Base-by-base conservation (phyloP, 2,329 filamentous ascomycete species). In the Scortechinia acanthostroma region DNA sequence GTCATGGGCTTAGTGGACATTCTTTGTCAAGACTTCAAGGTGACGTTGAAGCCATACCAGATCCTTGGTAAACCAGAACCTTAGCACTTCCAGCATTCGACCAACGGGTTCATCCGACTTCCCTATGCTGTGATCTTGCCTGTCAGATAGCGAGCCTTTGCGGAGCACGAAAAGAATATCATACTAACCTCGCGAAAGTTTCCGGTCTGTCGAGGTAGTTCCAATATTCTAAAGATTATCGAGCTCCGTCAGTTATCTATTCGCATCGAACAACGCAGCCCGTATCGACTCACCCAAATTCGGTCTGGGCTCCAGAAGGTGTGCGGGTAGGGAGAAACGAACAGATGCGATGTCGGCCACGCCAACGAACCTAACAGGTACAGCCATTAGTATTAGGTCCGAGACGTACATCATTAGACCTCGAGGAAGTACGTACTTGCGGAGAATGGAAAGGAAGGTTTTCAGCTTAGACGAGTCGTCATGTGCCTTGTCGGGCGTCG, bases 51-150 rank as follows among this genome's bases (percentile, higher is more conserved):
- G n/a, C n/a, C 20, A 40, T 40, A 40, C 35, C 35, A 98, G 64
- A 64, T 98, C 93, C 65, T 98, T 98, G 50, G 93, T 97, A 58
- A 97, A 95, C 93, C 93, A 98, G 67, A 97, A 98, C 48, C 91
- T 83, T 55, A 97, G 68, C 22, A 95, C 89, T 58, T 91, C 91
- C 44, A 98, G 77, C 88, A 96, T 96, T 54, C 93, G 89, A 55
- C 93, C 91, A 46, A 97, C 71, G 10, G 86, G 79, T 55, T 97
- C 89, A 55, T 97, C 87, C 16, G 91, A 93, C 55, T 91, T 91
- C 55, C 91, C 93, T 56, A 85, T 85, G 42, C 77, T 77, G 51
- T 40, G 17, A 19, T n/a, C 35, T 40, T 17, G 6, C 17, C 13
- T 13, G 35, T 40, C 35, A 40, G 35, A 10, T 15, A 10, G 20